Conservation (phyloP, 352 stramenopile genomes). For the Blastocystis sp. region DNA sequence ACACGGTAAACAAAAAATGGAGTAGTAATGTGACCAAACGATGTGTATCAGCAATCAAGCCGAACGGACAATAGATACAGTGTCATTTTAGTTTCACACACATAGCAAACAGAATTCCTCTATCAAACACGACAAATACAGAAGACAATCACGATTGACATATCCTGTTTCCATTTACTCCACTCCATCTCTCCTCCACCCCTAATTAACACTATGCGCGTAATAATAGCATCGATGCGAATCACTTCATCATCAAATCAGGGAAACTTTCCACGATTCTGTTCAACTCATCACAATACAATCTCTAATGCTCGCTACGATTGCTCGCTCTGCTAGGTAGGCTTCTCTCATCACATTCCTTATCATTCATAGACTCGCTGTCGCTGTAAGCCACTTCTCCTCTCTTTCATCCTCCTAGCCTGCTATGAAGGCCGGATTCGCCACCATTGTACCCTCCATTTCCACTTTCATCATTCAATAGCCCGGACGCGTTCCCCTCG, state of each 20-base stretch:
- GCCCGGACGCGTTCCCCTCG: conserved; percentile 76
- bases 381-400: background rate
- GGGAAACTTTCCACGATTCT: background rate
- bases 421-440: conserved; percentile 12
- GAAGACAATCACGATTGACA: too few species aligned
- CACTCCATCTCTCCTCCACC: too few species aligned
- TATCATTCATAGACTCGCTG: conserved; percentile 74
- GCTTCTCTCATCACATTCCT: background rate
- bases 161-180: too few species aligned
- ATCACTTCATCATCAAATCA: background rate
- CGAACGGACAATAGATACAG: too few species aligned
- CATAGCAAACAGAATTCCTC: too few species aligned
- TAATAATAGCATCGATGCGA: too few species aligned
- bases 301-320: background rate
- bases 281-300: background rate
- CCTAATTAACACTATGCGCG: too few species aligned
- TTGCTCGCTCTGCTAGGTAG: conserved; percentile 40
- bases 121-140: too few species aligned
- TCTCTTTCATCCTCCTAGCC: conserved; percentile 10
- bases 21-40: too few species aligned
- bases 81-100: too few species aligned
- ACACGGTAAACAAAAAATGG: too few species aligned
- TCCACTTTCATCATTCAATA: conserved; percentile 58
- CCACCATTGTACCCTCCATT: conserved; percentile 76
- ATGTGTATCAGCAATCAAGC: too few species aligned